phyloP scores from a whole-genome alignment of 306 rosid species.

The Bauhinia variegata region DNA sequence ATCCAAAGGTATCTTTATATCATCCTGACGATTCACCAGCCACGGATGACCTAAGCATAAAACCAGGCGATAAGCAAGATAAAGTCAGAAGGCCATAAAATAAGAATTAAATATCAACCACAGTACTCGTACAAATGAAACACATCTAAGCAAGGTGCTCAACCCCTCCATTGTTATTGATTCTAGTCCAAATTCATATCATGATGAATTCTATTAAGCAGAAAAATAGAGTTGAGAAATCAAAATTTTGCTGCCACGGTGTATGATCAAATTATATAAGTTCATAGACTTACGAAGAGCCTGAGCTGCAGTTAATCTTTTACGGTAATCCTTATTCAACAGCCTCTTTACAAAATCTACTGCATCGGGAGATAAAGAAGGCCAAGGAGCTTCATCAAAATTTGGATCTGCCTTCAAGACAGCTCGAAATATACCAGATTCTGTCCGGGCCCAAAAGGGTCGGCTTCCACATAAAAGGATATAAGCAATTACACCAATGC shows the following conservation, averaged over 20 bases:
- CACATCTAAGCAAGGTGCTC: constrained; percentile 29
- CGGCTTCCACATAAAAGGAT: constrained; percentile 89
- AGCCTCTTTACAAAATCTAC: constrained; percentile 73
- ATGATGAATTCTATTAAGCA: background rate
- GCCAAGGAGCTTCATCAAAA: constrained; percentile 92
- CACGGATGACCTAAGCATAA: constrained; percentile 75
- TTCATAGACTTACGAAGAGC: constrained; percentile 59
- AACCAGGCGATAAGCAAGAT: constrained; percentile 23
- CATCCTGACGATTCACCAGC: constrained; percentile 58
- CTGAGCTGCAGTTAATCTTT: constrained; percentile 82
- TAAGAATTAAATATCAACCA: constrained; percentile 10
- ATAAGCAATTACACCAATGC: constrained; percentile 87
- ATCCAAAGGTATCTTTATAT: constrained; percentile 66
- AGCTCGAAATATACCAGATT: constrained; percentile 83
- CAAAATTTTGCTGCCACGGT: background rate
- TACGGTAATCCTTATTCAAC: constrained; percentile 73
- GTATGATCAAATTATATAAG: background rate
- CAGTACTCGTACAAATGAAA: constrained; percentile 23
- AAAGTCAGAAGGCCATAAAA: background rate
- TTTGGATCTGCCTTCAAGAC: constrained; percentile 84
- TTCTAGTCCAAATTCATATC: background rate
- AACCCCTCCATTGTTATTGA: constrained; percentile 7
- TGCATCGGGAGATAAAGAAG: constrained; percentile 75
- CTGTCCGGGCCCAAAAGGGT: constrained; percentile 86
- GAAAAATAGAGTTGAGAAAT: background rate